Evolutionary conservation across 129 eudicot genomes (phyloP).

Genomic region (Chrysanthemum makinoi): DNA sequence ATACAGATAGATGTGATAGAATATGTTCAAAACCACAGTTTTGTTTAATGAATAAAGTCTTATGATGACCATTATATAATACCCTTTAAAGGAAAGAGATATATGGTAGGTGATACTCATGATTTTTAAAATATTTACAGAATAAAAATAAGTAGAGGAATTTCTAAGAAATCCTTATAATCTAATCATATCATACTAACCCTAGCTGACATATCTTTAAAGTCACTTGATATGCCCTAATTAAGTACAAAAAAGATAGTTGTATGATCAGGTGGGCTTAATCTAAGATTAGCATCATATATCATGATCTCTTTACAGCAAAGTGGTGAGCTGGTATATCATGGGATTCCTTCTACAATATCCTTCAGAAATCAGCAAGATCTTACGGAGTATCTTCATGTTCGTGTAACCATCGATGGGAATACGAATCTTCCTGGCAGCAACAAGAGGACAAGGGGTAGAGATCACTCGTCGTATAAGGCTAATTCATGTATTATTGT

Average conservation of each 20-base stretch:
- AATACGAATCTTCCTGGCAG: constrained; percentile 3
- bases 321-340: constrained; percentile 34
- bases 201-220: neutral
- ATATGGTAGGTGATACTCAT: neutral
- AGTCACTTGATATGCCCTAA: neutral
- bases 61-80: no score
- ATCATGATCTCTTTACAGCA: constrained; percentile 51
- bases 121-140: neutral
- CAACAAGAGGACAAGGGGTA: constrained; percentile 22
- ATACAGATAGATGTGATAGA: neutral
- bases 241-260: no score
- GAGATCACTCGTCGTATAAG: constrained; percentile 24
- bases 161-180: neutral
- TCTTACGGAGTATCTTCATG: constrained; percentile 18
- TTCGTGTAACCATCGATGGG: constrained; percentile 24
- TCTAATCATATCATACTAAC: neutral
- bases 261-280: constrained; percentile 5
- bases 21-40: neutral
- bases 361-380: constrained; percentile 17
- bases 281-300: constrained; percentile 15
- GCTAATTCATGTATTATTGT: constrained; percentile 16
- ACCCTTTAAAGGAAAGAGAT: neutral
- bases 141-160: neutral
- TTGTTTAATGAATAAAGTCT: neutral
- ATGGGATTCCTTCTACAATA: constrained; percentile 32